phyloP scores from a whole-genome alignment of 805 yeast genomes.

The Jamesozyma lodderae region DNA sequence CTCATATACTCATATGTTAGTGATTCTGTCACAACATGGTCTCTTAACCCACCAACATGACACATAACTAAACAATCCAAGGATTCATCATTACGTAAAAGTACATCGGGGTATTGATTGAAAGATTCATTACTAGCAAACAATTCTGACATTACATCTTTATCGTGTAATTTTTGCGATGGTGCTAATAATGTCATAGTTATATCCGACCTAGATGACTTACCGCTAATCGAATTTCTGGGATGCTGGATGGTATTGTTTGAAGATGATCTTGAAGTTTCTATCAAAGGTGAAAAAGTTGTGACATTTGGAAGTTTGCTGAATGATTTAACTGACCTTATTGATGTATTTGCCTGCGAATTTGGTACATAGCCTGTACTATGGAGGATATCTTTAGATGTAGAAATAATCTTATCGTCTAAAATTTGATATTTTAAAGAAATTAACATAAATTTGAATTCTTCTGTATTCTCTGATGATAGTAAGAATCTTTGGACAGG shows the following conservation, averaged over 20 bases:
- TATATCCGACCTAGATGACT: neutral
- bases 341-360: constrained; percentile 1
- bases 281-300: constrained; percentile 5
- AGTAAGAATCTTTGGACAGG: constrained; percentile 32
- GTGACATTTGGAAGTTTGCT: constrained; percentile 11
- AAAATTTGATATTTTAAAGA: constrained; percentile 25
- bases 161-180: neutral
- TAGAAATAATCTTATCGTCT: constrained; percentile 21
- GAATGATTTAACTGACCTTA: constrained; percentile 17
- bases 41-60: constrained; percentile 28
- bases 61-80: constrained; percentile 21
- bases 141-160: neutral
- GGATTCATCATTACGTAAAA: constrained; percentile 6
- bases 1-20: constrained; percentile 1
- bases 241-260: neutral
- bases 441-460: constrained; percentile 33
- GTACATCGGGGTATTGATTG: constrained; percentile 20
- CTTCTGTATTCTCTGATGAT: constrained; percentile 36
- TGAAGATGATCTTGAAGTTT: neutral
- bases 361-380: constrained; percentile 1
- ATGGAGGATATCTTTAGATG: constrained; percentile 21
- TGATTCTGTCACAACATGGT: constrained; percentile 17
- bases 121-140: constrained; percentile 5
- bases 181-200: constrained; percentile 2
- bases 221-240: neutral